A percentile compares a stretch with the other conserved stretches of the same genome.
Conservation (phyloP, 768 basidiomycete species). For the Baorangia bicolor region DNA sequence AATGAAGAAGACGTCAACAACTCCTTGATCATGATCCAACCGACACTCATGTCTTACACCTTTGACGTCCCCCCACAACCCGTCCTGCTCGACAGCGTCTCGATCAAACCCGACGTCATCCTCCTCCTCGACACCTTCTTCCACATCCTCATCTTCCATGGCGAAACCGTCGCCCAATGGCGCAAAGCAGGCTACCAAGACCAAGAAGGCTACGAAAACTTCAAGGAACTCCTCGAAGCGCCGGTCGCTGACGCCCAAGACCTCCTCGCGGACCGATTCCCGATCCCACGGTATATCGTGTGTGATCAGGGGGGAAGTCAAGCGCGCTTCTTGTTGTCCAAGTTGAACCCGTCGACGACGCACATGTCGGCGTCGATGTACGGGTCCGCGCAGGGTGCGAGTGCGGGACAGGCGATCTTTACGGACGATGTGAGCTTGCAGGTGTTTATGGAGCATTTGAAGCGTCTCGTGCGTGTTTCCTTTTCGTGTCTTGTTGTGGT, state of each 20-base stretch:
- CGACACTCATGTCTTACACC: slow-evolving; percentile 97
- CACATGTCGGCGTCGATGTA: slow-evolving; percentile 94
- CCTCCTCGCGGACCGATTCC: slow-evolving; percentile 91
- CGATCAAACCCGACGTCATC: slow-evolving; percentile 95
- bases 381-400: slow-evolving; percentile 65
- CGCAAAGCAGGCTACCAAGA: slow-evolving; percentile 98
- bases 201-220: slow-evolving; percentile 98
- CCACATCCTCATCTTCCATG: slow-evolving; percentile 99
- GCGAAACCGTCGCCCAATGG: slow-evolving; percentile 96
- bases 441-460: slow-evolving; percentile 97
- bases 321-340: slow-evolving; percentile 95
- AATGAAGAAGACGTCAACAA: slow-evolving; percentile 99
- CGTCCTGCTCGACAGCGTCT: slow-evolving; percentile 94
- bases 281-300: slow-evolving; percentile 96
- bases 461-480: slow-evolving; percentile 67
- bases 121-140: slow-evolving; percentile 98
- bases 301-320: slow-evolving; percentile 98
- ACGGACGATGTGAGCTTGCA: slow-evolving; percentile 98
- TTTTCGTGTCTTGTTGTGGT: background rate
- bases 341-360: slow-evolving; percentile 96
- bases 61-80: slow-evolving; percentile 91
- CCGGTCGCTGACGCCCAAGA: slow-evolving; percentile 95
- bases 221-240: slow-evolving; percentile 87
- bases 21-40: slow-evolving; percentile 99
- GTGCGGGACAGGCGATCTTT: slow-evolving; percentile 89